Evolutionary conservation across 2,329 filamentous ascomycete species (phyloP).

Genomic region (Cytospora piceae): DNA sequence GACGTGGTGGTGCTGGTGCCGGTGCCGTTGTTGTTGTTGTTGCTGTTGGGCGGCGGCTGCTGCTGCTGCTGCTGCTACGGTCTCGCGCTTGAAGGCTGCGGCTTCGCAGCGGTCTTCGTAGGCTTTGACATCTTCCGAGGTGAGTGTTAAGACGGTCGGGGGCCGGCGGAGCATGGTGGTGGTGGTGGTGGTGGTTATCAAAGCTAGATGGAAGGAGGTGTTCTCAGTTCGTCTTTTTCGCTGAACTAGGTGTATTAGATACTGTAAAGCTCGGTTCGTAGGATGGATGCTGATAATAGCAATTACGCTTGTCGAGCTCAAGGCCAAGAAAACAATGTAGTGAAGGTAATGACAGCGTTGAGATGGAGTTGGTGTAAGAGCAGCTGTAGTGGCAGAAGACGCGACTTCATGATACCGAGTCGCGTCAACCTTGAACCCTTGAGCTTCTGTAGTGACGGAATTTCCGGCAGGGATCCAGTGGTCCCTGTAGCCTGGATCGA

Average conservation of each 20-base stretch:
- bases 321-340: not conserved
- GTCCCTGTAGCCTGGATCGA: not conserved
- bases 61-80: conserved; percentile 19
- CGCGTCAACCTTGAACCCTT: not conserved
- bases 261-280: not conserved
- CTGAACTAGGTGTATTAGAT: not conserved
- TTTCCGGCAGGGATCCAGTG: not conserved
- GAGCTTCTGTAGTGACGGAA: not conserved
- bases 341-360: not conserved
- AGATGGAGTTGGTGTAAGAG: not conserved
- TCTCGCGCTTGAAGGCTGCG: conserved; percentile 39
- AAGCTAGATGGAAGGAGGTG: not conserved
- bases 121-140: conserved; percentile 69
- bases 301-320: not conserved
- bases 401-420: not conserved
- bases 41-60: not conserved
- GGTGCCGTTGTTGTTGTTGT: conserved; percentile 11
- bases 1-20: conserved; percentile 2
- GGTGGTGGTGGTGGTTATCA: not conserved
- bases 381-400: not conserved
- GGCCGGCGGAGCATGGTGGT: conserved; percentile 50
- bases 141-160: conserved; percentile 69
- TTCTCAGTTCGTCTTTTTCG: not conserved
- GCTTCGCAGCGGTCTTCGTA: conserved; percentile 65
- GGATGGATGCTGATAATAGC: not conserved